Percentiles rank a stretch among this genome's conserved stretches.
phyloP scores from a whole-genome alignment of 179 eudicot species.

The Drosera spatulata region DNA sequence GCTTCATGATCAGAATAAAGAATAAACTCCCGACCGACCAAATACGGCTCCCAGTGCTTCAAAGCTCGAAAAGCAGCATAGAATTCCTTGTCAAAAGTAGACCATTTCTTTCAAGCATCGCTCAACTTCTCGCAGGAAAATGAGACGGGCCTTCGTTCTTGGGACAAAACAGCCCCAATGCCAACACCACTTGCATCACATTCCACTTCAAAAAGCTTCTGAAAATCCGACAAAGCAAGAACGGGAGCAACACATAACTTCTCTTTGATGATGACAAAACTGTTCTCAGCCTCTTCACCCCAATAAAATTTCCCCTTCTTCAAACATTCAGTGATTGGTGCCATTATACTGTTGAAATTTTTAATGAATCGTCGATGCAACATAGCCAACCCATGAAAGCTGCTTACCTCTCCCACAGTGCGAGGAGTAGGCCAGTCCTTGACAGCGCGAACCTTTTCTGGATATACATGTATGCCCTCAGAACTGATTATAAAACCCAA shows the following conservation, averaged over 20 bases:
- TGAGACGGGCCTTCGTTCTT: background rate
- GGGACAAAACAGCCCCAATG: background rate
- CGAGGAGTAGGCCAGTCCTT: background rate
- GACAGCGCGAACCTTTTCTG: background rate
- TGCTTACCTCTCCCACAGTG: background rate
- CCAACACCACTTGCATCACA: background rate
- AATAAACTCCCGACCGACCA: background rate
- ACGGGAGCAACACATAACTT: background rate
- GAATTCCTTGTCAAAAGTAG: conserved; percentile 1
- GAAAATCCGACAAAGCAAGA: background rate
- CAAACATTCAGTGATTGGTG: background rate
- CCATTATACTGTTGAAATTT: background rate
- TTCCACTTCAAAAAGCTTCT: background rate
- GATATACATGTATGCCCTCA: background rate
- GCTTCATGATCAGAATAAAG: conserved; percentile 2
- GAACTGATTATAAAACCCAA: background rate
- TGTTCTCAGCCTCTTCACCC: background rate
- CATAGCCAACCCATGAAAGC: background rate
- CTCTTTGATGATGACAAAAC: background rate
- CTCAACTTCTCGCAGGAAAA: background rate
- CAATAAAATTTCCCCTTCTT: too few relatives aligned
- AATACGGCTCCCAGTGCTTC: background rate
- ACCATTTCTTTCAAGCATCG: background rate
- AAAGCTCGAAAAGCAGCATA: background rate
- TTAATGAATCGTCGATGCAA: background rate